Evolutionary conservation across 148 eudicot species (phyloP).

Genomic region (Rheum nobile): DNA sequence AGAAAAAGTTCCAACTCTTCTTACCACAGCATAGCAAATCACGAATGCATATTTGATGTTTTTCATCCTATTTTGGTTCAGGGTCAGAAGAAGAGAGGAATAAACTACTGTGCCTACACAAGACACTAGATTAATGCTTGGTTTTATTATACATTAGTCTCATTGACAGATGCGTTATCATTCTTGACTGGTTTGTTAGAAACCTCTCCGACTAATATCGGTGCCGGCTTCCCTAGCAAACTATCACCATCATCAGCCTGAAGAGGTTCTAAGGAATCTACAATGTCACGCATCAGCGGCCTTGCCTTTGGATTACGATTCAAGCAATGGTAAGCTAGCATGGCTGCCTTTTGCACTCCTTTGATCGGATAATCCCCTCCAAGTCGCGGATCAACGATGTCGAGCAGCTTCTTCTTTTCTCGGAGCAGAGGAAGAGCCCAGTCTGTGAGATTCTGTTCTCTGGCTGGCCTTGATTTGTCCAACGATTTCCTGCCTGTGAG

Average conservation of each 20-base stretch:
- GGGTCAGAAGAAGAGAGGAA: too few relatives aligned
- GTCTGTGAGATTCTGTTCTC: constrained; percentile 73
- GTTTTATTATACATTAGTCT: not conserved
- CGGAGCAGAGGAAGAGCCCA: constrained; percentile 75
- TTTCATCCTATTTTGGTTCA: too few relatives aligned
- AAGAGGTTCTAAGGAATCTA: constrained; percentile 76
- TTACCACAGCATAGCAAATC: not conserved
- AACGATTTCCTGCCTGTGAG: constrained; percentile 69
- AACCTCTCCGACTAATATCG: not conserved
- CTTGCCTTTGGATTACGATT: constrained; percentile 80
- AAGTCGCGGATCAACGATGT: constrained; percentile 57
- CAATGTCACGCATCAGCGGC: constrained; percentile 75
- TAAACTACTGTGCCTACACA: not conserved
- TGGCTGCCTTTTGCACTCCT: constrained; percentile 70
- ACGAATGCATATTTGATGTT: not conserved
- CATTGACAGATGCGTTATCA: not conserved
- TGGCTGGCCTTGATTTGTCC: constrained; percentile 59
- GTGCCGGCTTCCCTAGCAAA: not conserved
- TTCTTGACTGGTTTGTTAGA: not conserved
- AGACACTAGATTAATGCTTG: not conserved
- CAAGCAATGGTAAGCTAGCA: constrained; percentile 77
- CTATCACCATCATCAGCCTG: constrained; percentile 18
- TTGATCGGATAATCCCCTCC: constrained; percentile 67
- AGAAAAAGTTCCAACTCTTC: not conserved
- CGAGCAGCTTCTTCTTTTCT: constrained; percentile 62